Percentiles rank a stretch among this genome's conserved stretches.
Conservation (phyloP, 2,329 filamentous ascomycete genomes). For the Cryphonectria nitschkei region DNA sequence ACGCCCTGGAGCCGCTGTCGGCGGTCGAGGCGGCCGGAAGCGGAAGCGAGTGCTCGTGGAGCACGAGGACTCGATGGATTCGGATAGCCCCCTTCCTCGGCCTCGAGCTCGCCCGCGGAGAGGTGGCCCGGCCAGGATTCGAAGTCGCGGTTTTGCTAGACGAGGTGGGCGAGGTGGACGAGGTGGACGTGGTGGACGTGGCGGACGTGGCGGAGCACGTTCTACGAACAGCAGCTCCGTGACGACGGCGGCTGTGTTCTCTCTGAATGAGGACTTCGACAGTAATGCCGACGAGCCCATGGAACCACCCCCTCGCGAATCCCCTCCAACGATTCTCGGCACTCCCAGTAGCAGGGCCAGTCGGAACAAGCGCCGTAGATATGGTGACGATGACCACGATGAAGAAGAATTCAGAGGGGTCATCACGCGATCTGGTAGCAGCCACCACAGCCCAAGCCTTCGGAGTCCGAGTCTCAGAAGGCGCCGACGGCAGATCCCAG, state of each 20-base stretch:
- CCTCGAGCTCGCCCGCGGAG: conserved; percentile 16
- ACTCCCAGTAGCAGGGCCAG: conserved; percentile 27
- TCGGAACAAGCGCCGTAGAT: conserved; percentile 24
- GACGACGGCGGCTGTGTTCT: conserved; percentile 24
- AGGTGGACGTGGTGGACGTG: conserved; percentile 21
- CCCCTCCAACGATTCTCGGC: conserved; percentile 25
- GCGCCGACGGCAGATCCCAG: conserved; percentile 17
- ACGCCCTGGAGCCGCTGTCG: conserved; percentile 18
- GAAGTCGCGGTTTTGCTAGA: conserved; percentile 12
- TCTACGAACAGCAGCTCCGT: conserved; percentile 10
- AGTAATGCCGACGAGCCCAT: conserved; percentile 4
- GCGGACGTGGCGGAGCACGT: conserved; percentile 23
- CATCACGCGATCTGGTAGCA: conserved; percentile 23
- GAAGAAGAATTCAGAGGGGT: conserved; percentile 18
- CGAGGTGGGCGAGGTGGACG: conserved; percentile 27
- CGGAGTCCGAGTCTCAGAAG: conserved; percentile 27
- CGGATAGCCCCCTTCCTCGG: conserved; percentile 16
- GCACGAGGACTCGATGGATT: conserved; percentile 6
- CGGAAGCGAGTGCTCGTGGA: conserved; percentile 21
- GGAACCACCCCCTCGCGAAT: background rate
- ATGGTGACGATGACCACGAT: conserved; percentile 21
- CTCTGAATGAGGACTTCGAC: conserved; percentile 20
- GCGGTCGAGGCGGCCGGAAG: conserved; percentile 25
- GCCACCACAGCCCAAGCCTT: conserved; percentile 24
- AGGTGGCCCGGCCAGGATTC: conserved; percentile 16